Percentiles rank a stretch among this genome's conserved stretches.
These are phyloP conservation scores for Alternaria arbusti DNA, from an alignment of 2,329 filamentous ascomycete species.

Conservation along the genomic window DNA sequence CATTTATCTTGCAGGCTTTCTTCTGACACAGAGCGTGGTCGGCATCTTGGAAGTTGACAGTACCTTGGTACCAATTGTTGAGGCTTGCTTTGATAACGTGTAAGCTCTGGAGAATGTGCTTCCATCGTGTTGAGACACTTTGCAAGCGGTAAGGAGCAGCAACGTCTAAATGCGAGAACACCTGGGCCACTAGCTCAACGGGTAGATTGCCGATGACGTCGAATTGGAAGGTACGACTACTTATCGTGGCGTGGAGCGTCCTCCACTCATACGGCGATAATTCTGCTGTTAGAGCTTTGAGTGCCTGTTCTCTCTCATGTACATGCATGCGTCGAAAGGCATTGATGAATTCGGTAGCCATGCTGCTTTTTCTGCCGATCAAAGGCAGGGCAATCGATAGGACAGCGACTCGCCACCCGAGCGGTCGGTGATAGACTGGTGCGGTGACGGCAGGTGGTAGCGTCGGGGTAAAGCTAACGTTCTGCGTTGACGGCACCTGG, in stretches of 20 bases:
- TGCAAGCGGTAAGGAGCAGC: slow-evolving; percentile 38
- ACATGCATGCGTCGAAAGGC: slow-evolving; percentile 27
- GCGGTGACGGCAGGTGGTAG: neutral
- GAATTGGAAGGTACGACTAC: slow-evolving; percentile 30
- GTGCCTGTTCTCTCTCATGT: slow-evolving; percentile 23
- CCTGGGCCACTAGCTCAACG: slow-evolving; percentile 44
- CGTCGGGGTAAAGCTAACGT: neutral
- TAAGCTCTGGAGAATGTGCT: slow-evolving; percentile 30
- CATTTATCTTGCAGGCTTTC: slow-evolving; percentile 32
- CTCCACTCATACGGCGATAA: slow-evolving; percentile 44
- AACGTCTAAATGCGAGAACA: slow-evolving; percentile 45
- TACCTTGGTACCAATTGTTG: slow-evolving; percentile 29
- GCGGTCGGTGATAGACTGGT: slow-evolving; percentile 5
- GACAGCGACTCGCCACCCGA: neutral
- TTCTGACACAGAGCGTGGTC: slow-evolving; percentile 21
- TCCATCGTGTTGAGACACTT: slow-evolving; percentile 44
- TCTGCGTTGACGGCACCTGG: neutral
- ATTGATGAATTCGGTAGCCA: slow-evolving; percentile 15
- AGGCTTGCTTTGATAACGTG: slow-evolving; percentile 28
- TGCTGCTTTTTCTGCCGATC: neutral
- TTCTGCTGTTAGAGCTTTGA: slow-evolving; percentile 31
- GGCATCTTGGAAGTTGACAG: slow-evolving; percentile 13
- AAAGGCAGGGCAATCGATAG: neutral
- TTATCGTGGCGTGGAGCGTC: slow-evolving; percentile 21
- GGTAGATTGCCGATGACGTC: slow-evolving; percentile 49